Evolutionary conservation across 192 early-diverging fungal species (phyloP), one percentile per base, ranked within the genome.

Genomic region (Diversispora epigaea): DNA sequence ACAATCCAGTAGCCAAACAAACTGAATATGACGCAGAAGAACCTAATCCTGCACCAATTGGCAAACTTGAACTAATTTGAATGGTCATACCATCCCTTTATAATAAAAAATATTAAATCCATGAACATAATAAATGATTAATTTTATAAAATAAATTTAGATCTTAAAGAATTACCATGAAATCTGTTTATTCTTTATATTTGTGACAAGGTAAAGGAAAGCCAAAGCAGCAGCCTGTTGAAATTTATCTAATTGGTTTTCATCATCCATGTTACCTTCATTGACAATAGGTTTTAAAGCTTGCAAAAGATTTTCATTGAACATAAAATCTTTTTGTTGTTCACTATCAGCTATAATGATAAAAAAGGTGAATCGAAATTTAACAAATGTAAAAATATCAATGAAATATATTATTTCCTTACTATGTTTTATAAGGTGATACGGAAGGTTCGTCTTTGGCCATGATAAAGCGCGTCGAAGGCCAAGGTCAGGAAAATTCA

Each of bases 21-120:
- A 96, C 95, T 66, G 90, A 89, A 80, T 90, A 98, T 12, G 95
- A 88, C 1, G 98, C 98, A n/a, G 96, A 98, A 3, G 94, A 96
- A 0, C 98, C 98, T 14, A 99, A 86, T 2, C 98, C 98, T 6
- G 96, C 89, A 8, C 96, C 96, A 19, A 98, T 91, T 0, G 98
- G 98, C 15, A 99, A 71, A 57, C 82, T 80, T 0, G 95, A 95
- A 32, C 87, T 79, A 22, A 93, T 87, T 70, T 82, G 83, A 10
- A 97, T 73, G 3, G 85, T 88, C 22, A 94, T 84, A 39, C 87
- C 73, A 54, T 9, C 3, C 54, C 73, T 75, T 45, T 22, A 15
- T n/a, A 49, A 40, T 64, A 55, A 9, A 22, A 44, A 49, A 1
- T 47, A 11, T 47, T 47, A 67, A 11, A 46, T 67, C 2, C 17